Conservation (phyloP, 2,329 filamentous ascomycete genomes). For the Xylaria sp. region DNA sequence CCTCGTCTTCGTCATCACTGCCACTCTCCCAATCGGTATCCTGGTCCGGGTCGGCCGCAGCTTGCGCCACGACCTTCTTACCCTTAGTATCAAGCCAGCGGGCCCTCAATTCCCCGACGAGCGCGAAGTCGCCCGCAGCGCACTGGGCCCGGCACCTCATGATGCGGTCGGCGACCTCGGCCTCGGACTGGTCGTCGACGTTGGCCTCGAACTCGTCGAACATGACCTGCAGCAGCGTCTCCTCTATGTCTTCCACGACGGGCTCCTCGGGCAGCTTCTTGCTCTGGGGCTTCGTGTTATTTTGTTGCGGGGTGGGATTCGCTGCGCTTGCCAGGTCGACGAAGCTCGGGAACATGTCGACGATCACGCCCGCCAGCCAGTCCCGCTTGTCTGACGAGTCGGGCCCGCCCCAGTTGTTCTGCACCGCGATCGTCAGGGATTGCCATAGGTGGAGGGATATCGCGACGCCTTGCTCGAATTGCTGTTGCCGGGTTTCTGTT, state of each 20-base stretch:
- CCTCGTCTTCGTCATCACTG: constrained; percentile 67
- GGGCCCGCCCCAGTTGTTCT: constrained; percentile 88
- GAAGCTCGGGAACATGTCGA: constrained; percentile 81
- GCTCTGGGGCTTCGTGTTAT: constrained; percentile 24
- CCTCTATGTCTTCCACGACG: constrained; percentile 83
- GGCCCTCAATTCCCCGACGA: constrained; percentile 70
- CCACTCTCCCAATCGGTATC: constrained; percentile 66
- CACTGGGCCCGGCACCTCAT: constrained; percentile 73
- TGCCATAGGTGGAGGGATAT: constrained; percentile 89
- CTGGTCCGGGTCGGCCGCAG: constrained; percentile 46
- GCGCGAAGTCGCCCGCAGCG: constrained; percentile 71
- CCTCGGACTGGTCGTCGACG: constrained; percentile 88
- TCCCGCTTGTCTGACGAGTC: constrained; percentile 88
- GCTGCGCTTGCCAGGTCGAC: constrained; percentile 50
- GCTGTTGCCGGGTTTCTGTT: constrained; percentile 66
- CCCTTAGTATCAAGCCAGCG: constrained; percentile 71
- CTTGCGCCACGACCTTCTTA: constrained; percentile 60
- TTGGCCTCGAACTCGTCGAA: constrained; percentile 94
- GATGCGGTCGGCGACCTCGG: constrained; percentile 77
- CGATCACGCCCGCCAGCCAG: constrained; percentile 91
- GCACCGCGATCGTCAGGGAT: constrained; percentile 85
- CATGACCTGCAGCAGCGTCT: constrained; percentile 88
- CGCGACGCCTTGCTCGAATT: constrained; percentile 88
- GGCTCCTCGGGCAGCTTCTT: constrained; percentile 58
- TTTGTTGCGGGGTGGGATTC: constrained; percentile 20